Evolutionary conservation across 1,284 basidiomycete genomes (phyloP).

Genomic region (Thecaphora frezii): DNA sequence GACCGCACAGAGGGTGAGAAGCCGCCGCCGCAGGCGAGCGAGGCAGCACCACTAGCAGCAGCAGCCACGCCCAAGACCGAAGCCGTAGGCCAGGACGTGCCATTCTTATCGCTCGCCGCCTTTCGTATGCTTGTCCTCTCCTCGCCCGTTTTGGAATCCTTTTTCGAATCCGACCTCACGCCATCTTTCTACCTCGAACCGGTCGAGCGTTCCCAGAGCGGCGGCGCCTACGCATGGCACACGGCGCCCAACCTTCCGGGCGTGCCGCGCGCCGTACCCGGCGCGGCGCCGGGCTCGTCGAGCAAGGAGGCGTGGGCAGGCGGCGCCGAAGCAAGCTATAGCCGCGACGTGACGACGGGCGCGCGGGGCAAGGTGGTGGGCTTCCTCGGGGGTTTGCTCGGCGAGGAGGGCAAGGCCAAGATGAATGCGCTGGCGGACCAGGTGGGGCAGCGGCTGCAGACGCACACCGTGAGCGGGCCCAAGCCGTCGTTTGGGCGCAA

Average conservation of each 20-base stretch:
- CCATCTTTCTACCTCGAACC: slow-evolving; percentile 50
- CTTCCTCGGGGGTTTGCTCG: slow-evolving; percentile 53
- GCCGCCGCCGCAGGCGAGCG: neutral
- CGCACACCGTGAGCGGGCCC: slow-evolving; percentile 55
- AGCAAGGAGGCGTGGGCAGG: slow-evolving; percentile 31
- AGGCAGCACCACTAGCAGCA: slow-evolving; percentile 1
- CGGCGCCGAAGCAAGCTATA: slow-evolving; percentile 49
- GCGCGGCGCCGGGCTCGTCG: slow-evolving; percentile 4
- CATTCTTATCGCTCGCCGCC: slow-evolving; percentile 51
- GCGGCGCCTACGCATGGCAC: slow-evolving; percentile 54
- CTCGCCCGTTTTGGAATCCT: slow-evolving; percentile 22
- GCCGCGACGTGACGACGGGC: slow-evolving; percentile 51
- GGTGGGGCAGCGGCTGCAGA: slow-evolving; percentile 50
- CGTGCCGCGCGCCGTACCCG: slow-evolving; percentile 35
- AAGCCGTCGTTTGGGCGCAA: slow-evolving; percentile 48
- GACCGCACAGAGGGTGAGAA: no score
- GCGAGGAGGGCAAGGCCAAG: slow-evolving; percentile 55
- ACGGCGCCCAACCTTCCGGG: slow-evolving; percentile 44
- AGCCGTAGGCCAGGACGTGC: slow-evolving; percentile 43
- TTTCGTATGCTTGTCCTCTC: slow-evolving; percentile 55
- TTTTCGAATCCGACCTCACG: slow-evolving; percentile 40
- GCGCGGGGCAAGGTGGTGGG: slow-evolving; percentile 53
- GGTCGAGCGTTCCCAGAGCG: slow-evolving; percentile 47
- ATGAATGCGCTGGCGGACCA: slow-evolving; percentile 56
- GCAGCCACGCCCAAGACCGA: slow-evolving; percentile 1